Evolutionary conservation across 140 eudicot genomes (phyloP).

Genomic region (Senecio squalidus): DNA sequence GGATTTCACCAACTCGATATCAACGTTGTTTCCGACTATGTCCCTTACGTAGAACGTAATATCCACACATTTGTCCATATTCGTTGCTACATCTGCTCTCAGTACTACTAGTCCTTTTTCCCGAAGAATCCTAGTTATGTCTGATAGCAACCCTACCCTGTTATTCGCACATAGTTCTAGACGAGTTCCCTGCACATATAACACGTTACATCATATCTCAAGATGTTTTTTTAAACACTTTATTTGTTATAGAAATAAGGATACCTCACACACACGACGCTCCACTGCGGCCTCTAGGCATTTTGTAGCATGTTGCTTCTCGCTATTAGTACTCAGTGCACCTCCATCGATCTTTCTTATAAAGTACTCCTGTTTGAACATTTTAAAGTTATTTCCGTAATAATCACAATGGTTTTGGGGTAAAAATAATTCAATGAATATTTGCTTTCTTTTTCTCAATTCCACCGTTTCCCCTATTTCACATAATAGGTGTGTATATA

Average conservation of each 20-base stretch:
- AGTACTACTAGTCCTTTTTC: constrained; percentile 69
- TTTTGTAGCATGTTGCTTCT: constrained; percentile 65
- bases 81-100: constrained; percentile 67
- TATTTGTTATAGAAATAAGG: no score
- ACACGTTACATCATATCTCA: not conserved
- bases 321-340: constrained; percentile 49
- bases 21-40: constrained; percentile 56
- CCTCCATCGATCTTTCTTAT: constrained; percentile 62
- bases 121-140: constrained; percentile 67
- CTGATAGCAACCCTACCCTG: constrained; percentile 78
- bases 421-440: no score
- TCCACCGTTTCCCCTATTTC: no score
- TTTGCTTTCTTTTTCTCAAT: no score
- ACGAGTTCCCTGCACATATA: constrained; percentile 51
- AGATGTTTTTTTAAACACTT: no score
- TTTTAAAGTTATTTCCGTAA: not conserved
- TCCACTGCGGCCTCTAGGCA: constrained; percentile 81
- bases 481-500: no score
- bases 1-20: constrained; percentile 52
- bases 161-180: constrained; percentile 57
- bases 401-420: not conserved
- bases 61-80: constrained; percentile 49
- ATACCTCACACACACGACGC: constrained; percentile 86
- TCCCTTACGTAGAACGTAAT: constrained; percentile 66
- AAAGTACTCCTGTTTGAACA: constrained; percentile 54